phyloP scores from a whole-genome alignment of 225 moss, liverwort and hornwort genomes.

The Polytrichum formosum region DNA sequence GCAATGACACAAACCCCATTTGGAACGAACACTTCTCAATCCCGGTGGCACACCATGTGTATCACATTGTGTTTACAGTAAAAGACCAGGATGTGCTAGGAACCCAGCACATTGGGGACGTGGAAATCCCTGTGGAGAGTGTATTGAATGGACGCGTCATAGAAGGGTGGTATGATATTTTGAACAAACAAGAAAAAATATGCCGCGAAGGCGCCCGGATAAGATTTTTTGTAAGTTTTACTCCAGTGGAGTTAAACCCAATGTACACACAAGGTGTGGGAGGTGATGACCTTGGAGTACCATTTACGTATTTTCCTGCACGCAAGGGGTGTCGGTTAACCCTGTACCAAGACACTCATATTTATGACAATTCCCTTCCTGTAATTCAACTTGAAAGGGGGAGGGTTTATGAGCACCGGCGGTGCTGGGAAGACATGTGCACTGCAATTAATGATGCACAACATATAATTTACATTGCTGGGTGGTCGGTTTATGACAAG shows the following conservation, averaged over 20 bases:
- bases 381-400: conserved; percentile 61
- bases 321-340: conserved; percentile 63
- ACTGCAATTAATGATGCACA: conserved; percentile 68
- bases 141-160: conserved; percentile 44
- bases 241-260: conserved; percentile 53
- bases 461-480: conserved; percentile 83
- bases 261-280: conserved; percentile 45
- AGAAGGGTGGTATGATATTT: conserved; percentile 73
- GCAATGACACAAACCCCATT: conserved; percentile 62
- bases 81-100: conserved; percentile 95
- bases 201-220: conserved; percentile 60
- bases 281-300: conserved; percentile 48
- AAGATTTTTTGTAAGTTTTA: conserved; percentile 47
- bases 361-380: conserved; percentile 70
- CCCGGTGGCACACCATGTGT: conserved; percentile 75
- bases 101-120: conserved; percentile 87
- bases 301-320: conserved; percentile 78
- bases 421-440: conserved; percentile 88
- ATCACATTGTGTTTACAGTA: conserved; percentile 54
- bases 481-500: conserved; percentile 83
- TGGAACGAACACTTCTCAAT: conserved; percentile 87
- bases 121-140: conserved; percentile 59
- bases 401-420: conserved; percentile 44
- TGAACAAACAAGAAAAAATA: conserved; percentile 39
- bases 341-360: conserved; percentile 82